Evolutionary conservation across 2,329 filamentous ascomycete genomes (phyloP), one percentile per base, ranked within the genome.

Genomic region (Cylindrodendrum hubeiense): DNA sequence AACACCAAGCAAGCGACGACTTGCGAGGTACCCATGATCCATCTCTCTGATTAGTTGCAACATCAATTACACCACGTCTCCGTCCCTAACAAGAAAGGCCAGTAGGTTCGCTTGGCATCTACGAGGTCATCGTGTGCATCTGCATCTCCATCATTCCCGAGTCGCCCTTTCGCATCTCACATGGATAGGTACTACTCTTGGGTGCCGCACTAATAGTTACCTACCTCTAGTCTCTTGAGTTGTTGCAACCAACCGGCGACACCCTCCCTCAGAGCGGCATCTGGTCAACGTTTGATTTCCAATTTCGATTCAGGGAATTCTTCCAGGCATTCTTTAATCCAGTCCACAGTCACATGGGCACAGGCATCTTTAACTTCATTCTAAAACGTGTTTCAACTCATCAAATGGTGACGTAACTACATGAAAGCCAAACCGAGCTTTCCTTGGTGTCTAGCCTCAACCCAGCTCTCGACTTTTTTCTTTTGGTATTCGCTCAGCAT

Each of bases 321-420:
- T n/a, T 8, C 17, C n/a, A 39, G 5, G 37, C 37, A 8, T 5
- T n/a, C n/a, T 17, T n/a, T n/a, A 17, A n/a, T 39, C n/a, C 15
- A 39, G 15, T 39, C 17, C 34, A 56, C n/a, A 44, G 21, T 17
- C 17, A 47, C 15, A 50, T 26, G 33, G 30, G 56, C n/a, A 46
- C 46, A 19, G 51, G 17, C 49, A 26, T 28, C 60, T 58, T 73
- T 56, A 67, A 73, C 61, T 70, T 76, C 68, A 74, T 77, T 78
- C 74, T 12, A 77, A 66, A 78, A 76, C 63, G 64, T 76, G 74
- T 76, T 79, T 78, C 74, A 79, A 79, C 77, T 81, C 77, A 81
- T 80, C 74, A 72, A 71, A 75, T 74, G 54, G 78, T 78, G 78
- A 79, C 80, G 77, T 80, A 79, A 81, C 80, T 81, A 83, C 78